These are phyloP conservation scores for Pseudofabraea citricarpa DNA, from an alignment of 2,329 filamentous ascomycete genomes.

Conservation along the genomic window DNA sequence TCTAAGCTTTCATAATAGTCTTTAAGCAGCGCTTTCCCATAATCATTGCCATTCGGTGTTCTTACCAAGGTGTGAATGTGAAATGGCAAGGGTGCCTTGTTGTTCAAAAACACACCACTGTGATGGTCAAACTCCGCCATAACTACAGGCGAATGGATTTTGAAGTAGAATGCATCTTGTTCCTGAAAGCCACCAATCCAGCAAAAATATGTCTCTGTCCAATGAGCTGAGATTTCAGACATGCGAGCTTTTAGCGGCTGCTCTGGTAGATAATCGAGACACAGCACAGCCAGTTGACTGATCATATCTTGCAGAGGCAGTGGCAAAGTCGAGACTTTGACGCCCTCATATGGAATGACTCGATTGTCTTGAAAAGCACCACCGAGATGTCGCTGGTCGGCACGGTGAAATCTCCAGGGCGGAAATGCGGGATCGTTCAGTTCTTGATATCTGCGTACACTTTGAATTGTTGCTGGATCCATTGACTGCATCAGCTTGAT, in stretches of 20 bases:
- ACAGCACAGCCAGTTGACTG: slow-evolving; percentile 54
- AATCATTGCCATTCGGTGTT: slow-evolving; percentile 71
- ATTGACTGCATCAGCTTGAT: slow-evolving; percentile 10
- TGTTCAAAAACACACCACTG: slow-evolving; percentile 68
- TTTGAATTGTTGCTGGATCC: not conserved
- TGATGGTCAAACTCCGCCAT: slow-evolving; percentile 75
- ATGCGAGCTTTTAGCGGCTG: slow-evolving; percentile 49
- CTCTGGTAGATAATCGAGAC: slow-evolving; percentile 53
- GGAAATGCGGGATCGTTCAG: slow-evolving; percentile 60
- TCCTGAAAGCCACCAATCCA: slow-evolving; percentile 69
- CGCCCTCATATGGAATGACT: slow-evolving; percentile 62
- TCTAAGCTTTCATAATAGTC: too few species aligned
- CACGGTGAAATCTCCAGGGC: slow-evolving; percentile 30
- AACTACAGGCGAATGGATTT: slow-evolving; percentile 68
- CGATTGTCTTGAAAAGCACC: slow-evolving; percentile 75
- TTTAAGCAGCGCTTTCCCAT: slow-evolving; percentile 50
- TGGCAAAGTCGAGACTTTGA: slow-evolving; percentile 40
- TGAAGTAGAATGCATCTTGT: slow-evolving; percentile 67
- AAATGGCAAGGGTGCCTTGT: slow-evolving; percentile 66
- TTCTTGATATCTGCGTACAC: slow-evolving; percentile 46
- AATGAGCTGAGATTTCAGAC: slow-evolving; percentile 44
- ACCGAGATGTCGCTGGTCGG: slow-evolving; percentile 68
- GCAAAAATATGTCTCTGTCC: slow-evolving; percentile 67
- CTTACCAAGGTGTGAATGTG: slow-evolving; percentile 71
- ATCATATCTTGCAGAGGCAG: slow-evolving; percentile 47